Evolutionary conservation across 371 early-diverging fungal genomes (phyloP), one percentile per base, ranked within the genome.

Genomic region (Mucor indicus): DNA sequence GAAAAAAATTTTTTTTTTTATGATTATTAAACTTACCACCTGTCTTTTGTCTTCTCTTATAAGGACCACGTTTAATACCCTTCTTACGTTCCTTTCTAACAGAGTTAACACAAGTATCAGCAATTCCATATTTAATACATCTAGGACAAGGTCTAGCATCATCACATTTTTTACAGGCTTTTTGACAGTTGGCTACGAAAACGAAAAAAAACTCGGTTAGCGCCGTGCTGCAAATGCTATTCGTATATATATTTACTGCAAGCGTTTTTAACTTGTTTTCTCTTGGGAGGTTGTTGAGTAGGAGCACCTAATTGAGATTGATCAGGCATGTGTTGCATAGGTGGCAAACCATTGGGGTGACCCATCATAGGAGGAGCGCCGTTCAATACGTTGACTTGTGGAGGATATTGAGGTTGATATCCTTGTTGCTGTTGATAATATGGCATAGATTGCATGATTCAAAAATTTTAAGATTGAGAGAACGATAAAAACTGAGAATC

Each of bases 121-220:
- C 74, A 25, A 93, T 59, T 30, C 82, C 85, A 48, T 87, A 84
- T 55, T 84, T 86, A 55, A 91, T 68, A 62, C 95, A 95, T 25
- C 95, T 83, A 50, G 76, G 70, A 62, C 95, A 95, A 1, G 95
- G 95, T 53, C 95, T 70, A 15, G 79, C 81, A 48, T 92, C 86
- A 58, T 92, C 93, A 63, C 95, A 95, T 63, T 92, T 93, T 63
- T 95, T 95, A 72, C 95, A 95, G 0, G 94, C 92, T 55, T 86
- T 86, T 69, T 92, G 90, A 61, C 95, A 95, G 53, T 93, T 91
- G 55, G 87, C 88, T 80, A 60, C 31, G 11, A 40, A 54, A 37
- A 47, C 21, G 19, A 36, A 27, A 16, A 33, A 33, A 38, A 33
- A 37, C 38, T 38, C 8, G 16, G 16, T 32, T n/a, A 19, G 11